phyloP scores from a whole-genome alignment of 1,284 basidiomycete species.

The Boletus smithii region DNA sequence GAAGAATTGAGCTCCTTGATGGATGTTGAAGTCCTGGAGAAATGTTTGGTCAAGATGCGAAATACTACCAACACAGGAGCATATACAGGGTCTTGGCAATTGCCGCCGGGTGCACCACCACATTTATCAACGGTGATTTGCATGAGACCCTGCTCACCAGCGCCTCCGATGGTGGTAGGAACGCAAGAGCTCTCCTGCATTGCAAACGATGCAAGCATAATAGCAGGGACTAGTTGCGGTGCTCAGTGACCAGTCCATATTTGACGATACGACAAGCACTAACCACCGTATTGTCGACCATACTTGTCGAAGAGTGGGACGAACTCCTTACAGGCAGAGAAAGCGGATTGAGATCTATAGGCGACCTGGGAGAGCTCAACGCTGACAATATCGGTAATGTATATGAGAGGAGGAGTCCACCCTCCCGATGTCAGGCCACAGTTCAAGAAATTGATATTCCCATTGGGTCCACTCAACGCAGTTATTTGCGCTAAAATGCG shows the following conservation, averaged over 20 bases:
- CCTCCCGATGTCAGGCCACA: constrained; percentile 63
- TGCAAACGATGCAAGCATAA: constrained; percentile 80
- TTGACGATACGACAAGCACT: constrained; percentile 23
- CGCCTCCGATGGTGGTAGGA: constrained; percentile 65
- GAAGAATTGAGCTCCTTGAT: constrained; percentile 61
- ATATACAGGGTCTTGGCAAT: constrained; percentile 62
- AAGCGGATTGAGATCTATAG: constrained; percentile 50
- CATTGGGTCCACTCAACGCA: constrained; percentile 63
- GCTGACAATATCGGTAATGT: constrained; percentile 50
- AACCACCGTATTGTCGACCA: constrained; percentile 46
- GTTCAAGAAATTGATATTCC: constrained; percentile 72
- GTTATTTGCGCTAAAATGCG: constrained; percentile 45
- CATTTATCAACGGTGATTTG: constrained; percentile 84
- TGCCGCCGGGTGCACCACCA: constrained; percentile 53
- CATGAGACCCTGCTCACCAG: constrained; percentile 83
- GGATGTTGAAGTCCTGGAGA: constrained; percentile 65
- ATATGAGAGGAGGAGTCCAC: constrained; percentile 63
- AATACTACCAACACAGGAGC: not conserved
- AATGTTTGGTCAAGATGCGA: not conserved
- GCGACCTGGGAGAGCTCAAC: constrained; percentile 53
- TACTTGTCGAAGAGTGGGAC: constrained; percentile 61
- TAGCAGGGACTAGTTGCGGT: constrained; percentile 37
- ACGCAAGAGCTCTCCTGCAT: constrained; percentile 81
- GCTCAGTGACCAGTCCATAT: not conserved
- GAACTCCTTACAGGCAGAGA: constrained; percentile 59